phyloP scores from a whole-genome alignment of 768 basidiomycete genomes.

The Cytidiella melzeri region DNA sequence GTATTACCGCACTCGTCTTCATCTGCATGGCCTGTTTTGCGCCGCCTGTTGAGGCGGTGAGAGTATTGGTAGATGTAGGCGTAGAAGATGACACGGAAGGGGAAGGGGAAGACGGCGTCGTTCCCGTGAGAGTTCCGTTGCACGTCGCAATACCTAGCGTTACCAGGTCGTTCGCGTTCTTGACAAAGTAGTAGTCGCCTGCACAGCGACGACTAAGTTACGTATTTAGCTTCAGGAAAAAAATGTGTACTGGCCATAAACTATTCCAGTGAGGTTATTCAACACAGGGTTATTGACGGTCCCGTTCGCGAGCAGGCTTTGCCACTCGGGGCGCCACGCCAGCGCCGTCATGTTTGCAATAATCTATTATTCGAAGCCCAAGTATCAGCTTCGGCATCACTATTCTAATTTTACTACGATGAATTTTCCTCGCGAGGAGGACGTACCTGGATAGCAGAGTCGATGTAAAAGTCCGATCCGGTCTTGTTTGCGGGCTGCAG shows the following conservation, averaged over 20 bases:
- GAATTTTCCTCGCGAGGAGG: neutral
- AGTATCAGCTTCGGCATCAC: too few relatives aligned
- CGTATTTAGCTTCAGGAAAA: too few relatives aligned
- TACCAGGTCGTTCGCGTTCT: constrained; percentile 47
- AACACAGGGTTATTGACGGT: constrained; percentile 51
- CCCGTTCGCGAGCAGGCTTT: constrained; percentile 59
- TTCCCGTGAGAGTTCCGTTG: constrained; percentile 8
- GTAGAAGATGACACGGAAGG: neutral
- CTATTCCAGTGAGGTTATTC: constrained; percentile 55
- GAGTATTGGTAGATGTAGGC: neutral
- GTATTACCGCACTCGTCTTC: too few relatives aligned
- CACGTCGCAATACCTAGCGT: constrained; percentile 39
- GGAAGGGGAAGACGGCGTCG: neutral
- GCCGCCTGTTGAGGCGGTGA: too few relatives aligned
- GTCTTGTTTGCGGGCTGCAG: constrained; percentile 23
- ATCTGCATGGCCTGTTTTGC: too few relatives aligned
- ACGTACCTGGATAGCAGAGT: constrained; percentile 44
- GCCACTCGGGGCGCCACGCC: constrained; percentile 56
- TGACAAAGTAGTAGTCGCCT: constrained; percentile 64
- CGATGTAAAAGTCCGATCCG: constrained; percentile 34
- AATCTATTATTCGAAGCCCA: constrained; percentile 36
- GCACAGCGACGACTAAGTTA: too few relatives aligned
- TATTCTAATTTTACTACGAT: neutral
- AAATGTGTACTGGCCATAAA: constrained; percentile 35
- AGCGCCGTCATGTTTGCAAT: constrained; percentile 41